These are phyloP conservation scores for Mycena venus DNA, from an alignment of 768 basidiomycete species.

Conservation along the genomic window DNA sequence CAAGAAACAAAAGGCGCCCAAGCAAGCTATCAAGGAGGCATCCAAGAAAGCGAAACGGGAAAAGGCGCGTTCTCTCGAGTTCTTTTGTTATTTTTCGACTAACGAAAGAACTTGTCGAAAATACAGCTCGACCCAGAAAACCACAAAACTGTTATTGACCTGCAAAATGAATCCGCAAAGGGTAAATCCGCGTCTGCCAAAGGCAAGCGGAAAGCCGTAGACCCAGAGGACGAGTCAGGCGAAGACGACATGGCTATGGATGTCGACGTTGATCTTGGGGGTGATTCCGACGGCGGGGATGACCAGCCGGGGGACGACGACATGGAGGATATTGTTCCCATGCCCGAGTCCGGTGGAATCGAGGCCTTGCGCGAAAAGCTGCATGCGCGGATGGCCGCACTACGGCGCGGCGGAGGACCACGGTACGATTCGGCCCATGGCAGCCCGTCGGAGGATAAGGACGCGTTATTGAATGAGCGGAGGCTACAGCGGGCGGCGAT, in stretches of 20 bases:
- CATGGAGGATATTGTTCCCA: conserved; percentile 64
- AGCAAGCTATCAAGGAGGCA: conserved; percentile 90
- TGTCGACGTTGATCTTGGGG: conserved; percentile 55
- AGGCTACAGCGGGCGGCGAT: conserved; percentile 82
- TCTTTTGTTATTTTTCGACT: neutral
- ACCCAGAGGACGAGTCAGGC: conserved; percentile 44
- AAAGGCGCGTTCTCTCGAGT: conserved; percentile 67
- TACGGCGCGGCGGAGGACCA: conserved; percentile 62
- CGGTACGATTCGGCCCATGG: conserved; percentile 40
- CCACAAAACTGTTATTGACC: conserved; percentile 80
- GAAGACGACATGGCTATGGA: conserved; percentile 49
- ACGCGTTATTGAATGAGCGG: conserved; percentile 87
- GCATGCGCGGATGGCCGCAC: conserved; percentile 78
- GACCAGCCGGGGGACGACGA: conserved; percentile 32
- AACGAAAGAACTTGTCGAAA: neutral
- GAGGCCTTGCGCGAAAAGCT: conserved; percentile 77
- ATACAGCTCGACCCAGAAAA: conserved; percentile 92
- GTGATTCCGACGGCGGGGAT: conserved; percentile 44
- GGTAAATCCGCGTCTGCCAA: conserved; percentile 41
- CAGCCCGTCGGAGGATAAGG: conserved; percentile 69
- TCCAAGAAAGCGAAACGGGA: conserved; percentile 90
- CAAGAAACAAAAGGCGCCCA: conserved; percentile 86
- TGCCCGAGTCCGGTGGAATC: conserved; percentile 76
- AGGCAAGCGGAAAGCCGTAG: conserved; percentile 64
- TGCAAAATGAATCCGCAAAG: conserved; percentile 68